A percentile compares a stretch with the other conserved stretches of the same genome.
Evolutionary conservation across 805 yeast genomes (phyloP).

Genomic region (Saturnispora sanitii): DNA sequence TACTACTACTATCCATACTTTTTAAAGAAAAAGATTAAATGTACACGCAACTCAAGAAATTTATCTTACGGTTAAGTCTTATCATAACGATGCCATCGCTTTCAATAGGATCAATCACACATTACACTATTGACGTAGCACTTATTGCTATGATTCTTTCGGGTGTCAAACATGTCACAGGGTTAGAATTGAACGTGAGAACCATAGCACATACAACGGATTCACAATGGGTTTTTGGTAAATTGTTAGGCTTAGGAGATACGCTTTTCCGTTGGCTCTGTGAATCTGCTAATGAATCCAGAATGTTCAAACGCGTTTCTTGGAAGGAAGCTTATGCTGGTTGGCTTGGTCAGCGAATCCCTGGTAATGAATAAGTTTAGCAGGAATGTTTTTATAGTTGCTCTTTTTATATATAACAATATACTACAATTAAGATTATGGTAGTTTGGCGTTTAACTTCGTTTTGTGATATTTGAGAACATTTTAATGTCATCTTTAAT

Average conservation of each 20-base stretch:
- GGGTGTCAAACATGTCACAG: conserved; percentile 77
- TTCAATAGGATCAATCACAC: conserved; percentile 53
- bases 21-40: too few relatives aligned
- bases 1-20: background rate
- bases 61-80: too few relatives aligned
- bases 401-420: background rate
- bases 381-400: background rate
- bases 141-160: conserved; percentile 75
- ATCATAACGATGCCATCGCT: conserved; percentile 3
- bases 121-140: conserved; percentile 68
- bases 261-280: conserved; percentile 41
- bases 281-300: conserved; percentile 35
- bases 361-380: too few relatives aligned
- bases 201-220: conserved; percentile 37
- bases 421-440: too few relatives aligned
- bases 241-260: conserved; percentile 54
- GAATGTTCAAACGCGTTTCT: conserved; percentile 35
- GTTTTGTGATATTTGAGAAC: too few relatives aligned
- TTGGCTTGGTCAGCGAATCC: conserved; percentile 6
- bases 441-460: too few relatives aligned
- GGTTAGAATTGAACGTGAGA: conserved; percentile 34
- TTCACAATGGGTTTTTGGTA: conserved; percentile 32
- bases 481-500: too few relatives aligned
- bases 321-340: conserved; percentile 19
- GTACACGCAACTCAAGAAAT: too few relatives aligned